Evolutionary conservation across 148 eudicot genomes (phyloP).

Genomic region (Vaccinium darrowii): DNA sequence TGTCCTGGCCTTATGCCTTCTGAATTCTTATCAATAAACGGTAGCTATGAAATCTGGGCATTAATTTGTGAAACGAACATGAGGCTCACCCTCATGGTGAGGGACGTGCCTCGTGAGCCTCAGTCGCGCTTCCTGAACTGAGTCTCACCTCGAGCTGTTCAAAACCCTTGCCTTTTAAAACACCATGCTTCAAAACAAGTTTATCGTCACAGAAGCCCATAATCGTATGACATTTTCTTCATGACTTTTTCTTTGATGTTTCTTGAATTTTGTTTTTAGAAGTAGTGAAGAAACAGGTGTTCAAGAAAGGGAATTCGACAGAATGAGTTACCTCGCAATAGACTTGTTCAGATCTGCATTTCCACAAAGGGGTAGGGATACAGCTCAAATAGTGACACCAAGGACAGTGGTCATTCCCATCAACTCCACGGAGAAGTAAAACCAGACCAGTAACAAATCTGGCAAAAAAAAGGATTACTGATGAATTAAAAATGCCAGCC

Average conservation of each 20-base stretch:
- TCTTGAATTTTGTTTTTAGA: background rate
- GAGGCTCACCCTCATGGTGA: background rate
- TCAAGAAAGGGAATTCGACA: background rate
- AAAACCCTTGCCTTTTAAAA: background rate
- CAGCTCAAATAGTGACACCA: constrained; percentile 87
- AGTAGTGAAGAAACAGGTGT: background rate
- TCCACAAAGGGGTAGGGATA: constrained; percentile 64
- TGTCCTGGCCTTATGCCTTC: background rate
- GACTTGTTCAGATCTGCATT: constrained; percentile 40
- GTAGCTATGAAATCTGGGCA: too few species aligned
- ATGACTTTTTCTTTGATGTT: background rate
- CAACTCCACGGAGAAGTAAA: constrained; percentile 52
- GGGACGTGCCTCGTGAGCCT: background rate
- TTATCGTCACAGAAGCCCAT: background rate
- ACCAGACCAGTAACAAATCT: constrained; percentile 50
- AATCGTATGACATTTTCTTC: background rate
- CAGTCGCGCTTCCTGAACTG: background rate
- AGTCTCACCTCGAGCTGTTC: background rate
- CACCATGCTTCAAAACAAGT: background rate
- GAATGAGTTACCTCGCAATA: constrained; percentile 42
- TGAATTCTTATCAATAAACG: background rate
- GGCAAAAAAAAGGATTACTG: constrained; percentile 1
- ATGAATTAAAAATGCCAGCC: background rate
- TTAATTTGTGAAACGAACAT: background rate
- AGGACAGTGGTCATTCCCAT: constrained; percentile 60